Base-by-base conservation (phyloP, 768 basidiomycete species). In the Cystobasidium onofrii region DNA sequence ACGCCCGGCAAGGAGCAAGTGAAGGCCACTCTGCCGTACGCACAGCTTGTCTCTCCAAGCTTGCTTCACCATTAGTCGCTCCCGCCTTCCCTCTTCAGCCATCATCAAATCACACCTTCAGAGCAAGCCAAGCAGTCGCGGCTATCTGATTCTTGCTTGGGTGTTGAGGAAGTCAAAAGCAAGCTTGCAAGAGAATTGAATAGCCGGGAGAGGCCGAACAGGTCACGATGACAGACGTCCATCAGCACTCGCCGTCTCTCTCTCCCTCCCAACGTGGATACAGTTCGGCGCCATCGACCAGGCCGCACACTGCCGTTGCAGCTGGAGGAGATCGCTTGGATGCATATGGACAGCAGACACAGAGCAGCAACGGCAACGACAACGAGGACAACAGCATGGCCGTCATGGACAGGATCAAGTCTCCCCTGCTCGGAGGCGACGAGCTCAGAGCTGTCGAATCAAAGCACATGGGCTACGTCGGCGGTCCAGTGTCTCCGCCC, bases 391-490 rank as follows among this genome's bases (percentile, higher is more conserved):
- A 61, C 57, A 27, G 23, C 57, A 61, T n/a, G 46, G 46, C 12
- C 6, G 46, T 4, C 15, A 50, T 50, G 36, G 25, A 61, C 31
- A 61, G 57, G 23, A 39, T 61, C 15, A 4, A 33, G 57, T 61
- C 57, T 3, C 31, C 25, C 25, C 44, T 67, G 44, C 9, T 23
- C 9, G 65, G 65, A 15, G 65, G 65, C 39, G 65, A 34, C 12
- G 46, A 44, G 29, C 65, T 67, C 43, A 50, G 12, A 43, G 52
- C 44, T 29, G 65, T 50, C 27, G 65, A 67, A 50, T 67, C 65
- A 31, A 43, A 67, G 43, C 65, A 67, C 50, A 67, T 67, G 65
- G 65, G 65, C 3, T 50, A 50, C 46, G 65, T 67, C 39, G 65
- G 44, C 13, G 65, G 65, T 17, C 44, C 65, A 52, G 25, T 50